A percentile compares a stretch with the other conserved stretches of the same genome.
Evolutionary conservation across 768 basidiomycete genomes (phyloP).

Genomic region (Lepiota brunneoincarnata): DNA sequence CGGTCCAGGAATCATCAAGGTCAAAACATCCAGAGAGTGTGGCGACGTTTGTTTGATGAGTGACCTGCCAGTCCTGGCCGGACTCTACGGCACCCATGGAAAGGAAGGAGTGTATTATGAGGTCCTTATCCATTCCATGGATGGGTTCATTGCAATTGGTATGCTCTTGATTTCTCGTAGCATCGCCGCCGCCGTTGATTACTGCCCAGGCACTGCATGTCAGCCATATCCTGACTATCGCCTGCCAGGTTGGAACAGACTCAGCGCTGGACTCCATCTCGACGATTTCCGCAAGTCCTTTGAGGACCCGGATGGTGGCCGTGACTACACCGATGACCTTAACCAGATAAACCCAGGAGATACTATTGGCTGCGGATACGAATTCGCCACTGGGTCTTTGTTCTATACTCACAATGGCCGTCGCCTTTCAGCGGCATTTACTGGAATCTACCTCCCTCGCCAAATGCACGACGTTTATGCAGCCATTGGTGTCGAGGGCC

Average conservation of each 20-base stretch:
- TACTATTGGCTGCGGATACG: conserved; percentile 63
- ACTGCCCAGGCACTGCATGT: conserved; percentile 53
- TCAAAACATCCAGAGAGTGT: conserved; percentile 42
- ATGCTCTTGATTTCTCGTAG: conserved; percentile 8
- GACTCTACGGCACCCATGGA: conserved; percentile 53
- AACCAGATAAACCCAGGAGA: conserved; percentile 41
- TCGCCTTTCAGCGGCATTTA: conserved; percentile 55
- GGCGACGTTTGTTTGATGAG: conserved; percentile 55
- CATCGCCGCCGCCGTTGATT: background rate
- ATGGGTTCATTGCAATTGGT: conserved; percentile 63
- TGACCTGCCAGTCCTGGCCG: conserved; percentile 56
- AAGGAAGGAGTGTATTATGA: conserved; percentile 66
- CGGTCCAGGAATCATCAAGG: conserved; percentile 30
- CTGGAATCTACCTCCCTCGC: conserved; percentile 55
- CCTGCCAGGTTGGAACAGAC: conserved; percentile 70
- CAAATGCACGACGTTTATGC: conserved; percentile 57
- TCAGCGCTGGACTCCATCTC: conserved; percentile 63
- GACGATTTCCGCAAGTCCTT: conserved; percentile 76
- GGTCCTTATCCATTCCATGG: conserved; percentile 52
- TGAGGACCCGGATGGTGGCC: conserved; percentile 63
- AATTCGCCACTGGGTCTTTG: conserved; percentile 45
- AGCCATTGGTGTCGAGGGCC: conserved; percentile 57
- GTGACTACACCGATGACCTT: conserved; percentile 42
- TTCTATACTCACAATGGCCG: conserved; percentile 68
- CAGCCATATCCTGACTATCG: conserved; percentile 64